A percentile compares a stretch with the other conserved stretches of the same genome.
Evolutionary conservation across 306 rosid species (phyloP).

Genomic region (Abrus precatorius): DNA sequence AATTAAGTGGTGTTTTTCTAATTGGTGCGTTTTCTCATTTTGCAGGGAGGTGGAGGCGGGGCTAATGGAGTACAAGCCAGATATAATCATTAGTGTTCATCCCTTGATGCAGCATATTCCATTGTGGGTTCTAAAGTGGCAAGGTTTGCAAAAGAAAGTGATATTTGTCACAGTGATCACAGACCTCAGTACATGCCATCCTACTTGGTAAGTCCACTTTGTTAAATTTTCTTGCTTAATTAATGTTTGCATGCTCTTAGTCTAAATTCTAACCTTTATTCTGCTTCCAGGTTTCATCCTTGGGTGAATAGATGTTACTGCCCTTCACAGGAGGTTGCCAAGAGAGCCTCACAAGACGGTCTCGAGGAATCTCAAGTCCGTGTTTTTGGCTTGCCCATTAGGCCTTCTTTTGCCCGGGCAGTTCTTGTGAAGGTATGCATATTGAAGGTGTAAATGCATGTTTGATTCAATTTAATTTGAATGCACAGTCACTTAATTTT

Average conservation of each 20-base stretch:
- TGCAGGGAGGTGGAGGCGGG: constrained; percentile 98
- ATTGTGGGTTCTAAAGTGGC: constrained; percentile 99
- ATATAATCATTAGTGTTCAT: constrained; percentile 94
- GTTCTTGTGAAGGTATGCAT: constrained; percentile 70
- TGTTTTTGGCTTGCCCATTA: constrained; percentile 86
- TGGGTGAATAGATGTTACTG: constrained; percentile 96
- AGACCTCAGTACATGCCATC: constrained; percentile 91
- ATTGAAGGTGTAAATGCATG: neutral
- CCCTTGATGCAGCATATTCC: constrained; percentile 99
- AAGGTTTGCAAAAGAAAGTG: constrained; percentile 91
- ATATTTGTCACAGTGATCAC: constrained; percentile 91
- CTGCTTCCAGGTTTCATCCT: constrained; percentile 84
- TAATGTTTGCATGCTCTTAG: constrained; percentile 36
- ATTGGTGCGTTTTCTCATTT: constrained; percentile 43
- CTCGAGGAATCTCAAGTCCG: constrained; percentile 80
- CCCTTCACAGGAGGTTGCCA: constrained; percentile 87
- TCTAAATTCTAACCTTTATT: constrained; percentile 31
- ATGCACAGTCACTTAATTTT: too few species aligned
- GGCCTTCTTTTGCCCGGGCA: constrained; percentile 96
- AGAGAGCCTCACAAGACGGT: constrained; percentile 79
- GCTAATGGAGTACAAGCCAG: constrained; percentile 93
- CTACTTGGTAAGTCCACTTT: constrained; percentile 75
- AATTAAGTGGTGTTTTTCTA: constrained; percentile 40
- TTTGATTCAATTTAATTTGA: too few species aligned
- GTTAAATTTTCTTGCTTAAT: neutral